A percentile compares a stretch with the other conserved stretches of the same genome.
These are phyloP conservation scores for Silene coronaria DNA, from an alignment of 179 eudicot genomes.

Conservation along the genomic window DNA sequence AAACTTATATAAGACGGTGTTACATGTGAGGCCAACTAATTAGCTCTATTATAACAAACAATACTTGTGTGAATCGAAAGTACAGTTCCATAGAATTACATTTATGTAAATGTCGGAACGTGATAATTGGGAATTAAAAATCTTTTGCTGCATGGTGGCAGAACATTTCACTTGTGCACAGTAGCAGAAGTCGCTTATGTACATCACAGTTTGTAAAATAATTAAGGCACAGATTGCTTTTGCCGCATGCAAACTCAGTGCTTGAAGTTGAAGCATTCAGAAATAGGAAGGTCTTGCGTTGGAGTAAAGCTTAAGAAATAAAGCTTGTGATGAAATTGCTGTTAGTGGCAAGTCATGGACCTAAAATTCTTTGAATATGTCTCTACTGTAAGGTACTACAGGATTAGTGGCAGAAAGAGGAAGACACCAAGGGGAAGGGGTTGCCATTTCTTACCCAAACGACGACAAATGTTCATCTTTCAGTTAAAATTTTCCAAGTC, in stretches of 20 bases:
- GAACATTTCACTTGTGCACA: no score
- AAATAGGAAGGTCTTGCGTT: background rate
- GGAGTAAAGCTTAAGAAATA: background rate
- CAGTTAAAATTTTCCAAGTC: no score
- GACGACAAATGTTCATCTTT: no score
- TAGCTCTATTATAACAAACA: no score
- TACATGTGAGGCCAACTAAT: no score
- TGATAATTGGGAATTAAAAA: background rate
- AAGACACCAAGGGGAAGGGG: no score
- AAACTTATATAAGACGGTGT: background rate
- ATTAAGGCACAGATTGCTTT: constrained; percentile 8
- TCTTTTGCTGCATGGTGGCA: no score
- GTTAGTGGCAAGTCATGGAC: background rate
- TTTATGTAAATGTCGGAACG: background rate
- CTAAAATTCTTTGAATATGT: background rate
- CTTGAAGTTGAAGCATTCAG: constrained; percentile 13
- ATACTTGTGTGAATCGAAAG: background rate
- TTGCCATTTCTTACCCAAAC: no score
- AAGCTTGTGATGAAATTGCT: background rate
- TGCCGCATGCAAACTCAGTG: constrained; percentile 8
- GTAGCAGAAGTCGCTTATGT: no score
- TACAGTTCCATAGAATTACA: background rate
- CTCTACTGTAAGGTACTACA: no score
- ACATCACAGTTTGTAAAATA: background rate
- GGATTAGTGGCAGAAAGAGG: no score